Conservation (phyloP, 2,329 filamentous ascomycete species). For the Trichoderma arundinaceum region DNA sequence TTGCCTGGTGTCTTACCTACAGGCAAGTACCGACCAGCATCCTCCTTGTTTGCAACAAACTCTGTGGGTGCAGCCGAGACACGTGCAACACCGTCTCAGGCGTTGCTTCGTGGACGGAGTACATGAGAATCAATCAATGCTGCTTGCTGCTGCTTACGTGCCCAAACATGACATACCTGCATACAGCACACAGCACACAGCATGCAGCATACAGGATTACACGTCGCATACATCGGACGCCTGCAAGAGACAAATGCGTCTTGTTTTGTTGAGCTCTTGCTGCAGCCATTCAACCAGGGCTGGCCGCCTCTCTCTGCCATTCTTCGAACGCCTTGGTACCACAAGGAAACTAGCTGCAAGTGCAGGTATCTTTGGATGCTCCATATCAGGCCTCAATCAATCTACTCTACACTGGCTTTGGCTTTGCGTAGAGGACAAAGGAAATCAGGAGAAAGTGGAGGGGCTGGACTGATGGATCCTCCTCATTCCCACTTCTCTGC, state of each 20-base stretch:
- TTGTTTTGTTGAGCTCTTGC: slow-evolving; percentile 22
- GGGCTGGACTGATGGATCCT: slow-evolving; percentile 22
- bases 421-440: neutral
- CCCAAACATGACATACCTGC: slow-evolving; percentile 25
- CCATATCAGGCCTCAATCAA: slow-evolving; percentile 11
- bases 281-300: neutral
- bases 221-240: neutral
- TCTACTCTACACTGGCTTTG: neutral
- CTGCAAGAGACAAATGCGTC: slow-evolving; percentile 2
- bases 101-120: too few species aligned
- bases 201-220: neutral
- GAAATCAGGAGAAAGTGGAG: slow-evolving; percentile 14
- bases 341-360: too few species aligned
- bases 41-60: too few species aligned
- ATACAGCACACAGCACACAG: neutral
- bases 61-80: too few species aligned
- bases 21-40: too few species aligned
- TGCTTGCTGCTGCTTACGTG: neutral
- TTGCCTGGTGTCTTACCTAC: too few species aligned
- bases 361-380: neutral
- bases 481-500: slow-evolving; percentile 22
- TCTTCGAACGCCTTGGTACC: too few species aligned
- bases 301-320: too few species aligned
- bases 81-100: slow-evolving; percentile 18
- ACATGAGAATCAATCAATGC: too few species aligned